phyloP scores from a whole-genome alignment of 1,284 basidiomycete species.

The Malassezia psittaci region DNA sequence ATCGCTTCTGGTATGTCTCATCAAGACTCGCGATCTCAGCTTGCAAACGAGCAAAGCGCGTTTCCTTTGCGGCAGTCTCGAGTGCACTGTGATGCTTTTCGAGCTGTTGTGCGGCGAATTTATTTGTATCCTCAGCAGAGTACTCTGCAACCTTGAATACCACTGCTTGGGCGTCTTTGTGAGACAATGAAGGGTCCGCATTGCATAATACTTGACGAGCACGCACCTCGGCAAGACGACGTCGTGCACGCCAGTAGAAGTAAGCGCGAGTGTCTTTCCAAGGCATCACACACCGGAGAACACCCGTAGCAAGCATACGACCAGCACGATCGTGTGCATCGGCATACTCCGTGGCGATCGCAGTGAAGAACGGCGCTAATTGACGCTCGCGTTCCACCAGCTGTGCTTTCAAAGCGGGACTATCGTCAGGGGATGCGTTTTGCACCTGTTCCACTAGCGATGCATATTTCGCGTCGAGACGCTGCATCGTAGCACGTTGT shows the following conservation, averaged over 20 bases:
- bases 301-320: conserved; percentile 93
- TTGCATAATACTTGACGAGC: conserved; percentile 27
- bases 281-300: conserved; percentile 62
- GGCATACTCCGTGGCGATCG: conserved; percentile 85
- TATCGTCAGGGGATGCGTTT: conserved; percentile 56
- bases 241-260: conserved; percentile 89
- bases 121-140: conserved; percentile 28
- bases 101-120: conserved; percentile 32
- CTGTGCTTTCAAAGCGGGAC: conserved; percentile 46
- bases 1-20: conserved; percentile 23
- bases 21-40: conserved; percentile 38
- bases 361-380: conserved; percentile 80
- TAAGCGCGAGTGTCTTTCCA: conserved; percentile 65
- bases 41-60: conserved; percentile 30
- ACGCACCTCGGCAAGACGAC: conserved; percentile 49
- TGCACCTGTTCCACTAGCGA: conserved; percentile 60
- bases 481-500: conserved; percentile 87
- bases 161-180: conserved; percentile 27
- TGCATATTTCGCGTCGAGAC: conserved; percentile 76
- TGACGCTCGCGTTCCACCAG: conserved; percentile 70
- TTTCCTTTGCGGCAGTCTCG: conserved; percentile 26
- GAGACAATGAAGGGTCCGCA: conserved; percentile 44
- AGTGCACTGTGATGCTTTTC: conserved; percentile 34
- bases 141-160: conserved; percentile 23
- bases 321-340: conserved; percentile 92